Conservation (phyloP, 2,329 filamentous ascomycete genomes). For the Drechslerella stenobrocha region DNA sequence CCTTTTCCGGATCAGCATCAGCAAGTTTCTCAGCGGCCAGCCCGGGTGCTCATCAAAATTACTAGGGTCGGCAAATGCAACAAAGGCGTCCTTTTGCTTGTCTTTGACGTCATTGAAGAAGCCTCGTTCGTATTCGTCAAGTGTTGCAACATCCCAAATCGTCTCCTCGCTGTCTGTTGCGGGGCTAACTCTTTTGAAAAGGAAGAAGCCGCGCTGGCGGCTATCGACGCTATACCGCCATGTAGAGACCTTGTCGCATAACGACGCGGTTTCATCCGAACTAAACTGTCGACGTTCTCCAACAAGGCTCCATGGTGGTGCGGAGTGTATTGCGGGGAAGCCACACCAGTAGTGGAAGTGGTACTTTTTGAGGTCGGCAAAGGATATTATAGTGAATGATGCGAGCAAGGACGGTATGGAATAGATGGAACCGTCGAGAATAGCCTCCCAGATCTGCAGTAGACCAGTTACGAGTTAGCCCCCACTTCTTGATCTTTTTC, state of each 20-base stretch:
- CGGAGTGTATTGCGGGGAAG: constrained; percentile 88
- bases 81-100: constrained; percentile 69
- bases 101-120: constrained; percentile 76
- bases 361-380: constrained; percentile 95
- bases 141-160: constrained; percentile 73
- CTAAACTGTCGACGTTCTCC: constrained; percentile 63
- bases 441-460: constrained; percentile 90
- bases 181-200: constrained; percentile 73
- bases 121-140: constrained; percentile 78
- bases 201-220: constrained; percentile 89
- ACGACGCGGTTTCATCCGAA: constrained; percentile 70
- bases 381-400: constrained; percentile 86
- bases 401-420: constrained; percentile 88
- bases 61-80: constrained; percentile 89
- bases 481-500: neutral
- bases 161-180: constrained; percentile 53
- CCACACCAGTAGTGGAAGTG: constrained; percentile 98
- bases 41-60: constrained; percentile 84
- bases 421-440: constrained; percentile 94
- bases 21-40: constrained; percentile 88
- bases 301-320: constrained; percentile 74
- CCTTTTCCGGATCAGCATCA: constrained; percentile 79
- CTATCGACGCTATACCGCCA: constrained; percentile 82
- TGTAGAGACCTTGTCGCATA: constrained; percentile 81
- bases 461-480: constrained; percentile 52